Evolutionary conservation across 1,284 basidiomycete genomes (phyloP), one percentile per base, ranked within the genome.

Genomic region (Cryptococcus sp.): DNA sequence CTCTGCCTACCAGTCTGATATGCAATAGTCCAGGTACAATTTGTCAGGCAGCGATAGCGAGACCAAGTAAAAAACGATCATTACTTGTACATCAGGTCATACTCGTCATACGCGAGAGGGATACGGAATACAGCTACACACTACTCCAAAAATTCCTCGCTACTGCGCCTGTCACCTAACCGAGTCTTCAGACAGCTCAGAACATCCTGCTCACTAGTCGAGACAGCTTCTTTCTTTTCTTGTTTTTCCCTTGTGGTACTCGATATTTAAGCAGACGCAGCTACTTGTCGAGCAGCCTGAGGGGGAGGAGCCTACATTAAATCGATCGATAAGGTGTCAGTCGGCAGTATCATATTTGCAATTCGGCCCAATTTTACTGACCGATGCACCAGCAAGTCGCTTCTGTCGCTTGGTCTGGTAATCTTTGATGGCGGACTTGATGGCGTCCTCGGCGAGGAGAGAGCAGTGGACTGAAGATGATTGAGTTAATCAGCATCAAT

Each of bases 371-470:
- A n/a, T 29, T 4, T 4, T 11, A 63, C 64, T 50, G 44, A 66
- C 63, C 41, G 50, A 50, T 10, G 68, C 65, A 47, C 67, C 52
- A 5, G 66, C 63, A 34, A 70, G 61, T 47, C 72, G 60, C 46
- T 79, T 82, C 62, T 79, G 80, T 58, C 89, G 87, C 81, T 94
- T 94, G 61, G 83, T 83, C 72, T 86, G 85, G 80, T 94, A 97
- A 77, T 97, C 89, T 67, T 91, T 89, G 78, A 97, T 95, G 44
- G 92, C 92, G 25, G 91, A 93, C 59, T 83, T 83, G 79, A 99
- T 99, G 50, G 96, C 96, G 77, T 99, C 96, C 80, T 99, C 96
- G 37, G 95, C 95, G 61, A 98, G 81, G 89, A 99, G 91, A 86
- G 80, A 81, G 78, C 80, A 82, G 67, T 82, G 81, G 20, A 82